Evolutionary conservation across 768 basidiomycete genomes (phyloP).

Genomic region (Amanita exitialis): DNA sequence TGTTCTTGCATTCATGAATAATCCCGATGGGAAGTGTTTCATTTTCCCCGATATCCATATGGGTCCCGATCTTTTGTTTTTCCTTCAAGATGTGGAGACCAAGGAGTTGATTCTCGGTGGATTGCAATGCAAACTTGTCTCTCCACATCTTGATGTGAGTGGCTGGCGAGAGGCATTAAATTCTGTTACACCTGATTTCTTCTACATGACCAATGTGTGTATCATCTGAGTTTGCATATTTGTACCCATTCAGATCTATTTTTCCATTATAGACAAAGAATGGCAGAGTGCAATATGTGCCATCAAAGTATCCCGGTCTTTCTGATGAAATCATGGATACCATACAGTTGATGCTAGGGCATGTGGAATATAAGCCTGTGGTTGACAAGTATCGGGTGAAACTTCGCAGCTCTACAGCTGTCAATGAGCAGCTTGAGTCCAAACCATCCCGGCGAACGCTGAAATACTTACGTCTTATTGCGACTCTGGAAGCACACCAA

Average conservation of each 20-base stretch:
- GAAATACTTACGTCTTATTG: constrained; percentile 2
- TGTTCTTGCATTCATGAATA: too few relatives aligned
- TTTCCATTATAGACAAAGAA: constrained; percentile 6
- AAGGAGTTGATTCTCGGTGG: too few relatives aligned
- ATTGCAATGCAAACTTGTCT: too few relatives aligned
- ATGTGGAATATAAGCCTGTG: constrained; percentile 4
- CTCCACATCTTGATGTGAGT: too few relatives aligned
- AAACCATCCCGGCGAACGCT: background rate
- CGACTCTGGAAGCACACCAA: constrained; percentile 3
- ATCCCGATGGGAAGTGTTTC: too few relatives aligned
- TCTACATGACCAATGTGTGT: constrained; percentile 6
- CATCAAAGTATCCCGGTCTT: constrained; percentile 5
- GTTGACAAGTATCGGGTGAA: constrained; percentile 7
- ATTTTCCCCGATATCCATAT: too few relatives aligned
- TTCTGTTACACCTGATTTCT: constrained; percentile 6
- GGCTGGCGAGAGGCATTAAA: too few relatives aligned
- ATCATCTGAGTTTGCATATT: background rate
- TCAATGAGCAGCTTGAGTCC: background rate
- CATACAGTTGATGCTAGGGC: constrained; percentile 5
- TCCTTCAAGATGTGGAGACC: too few relatives aligned
- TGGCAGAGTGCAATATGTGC: constrained; percentile 6
- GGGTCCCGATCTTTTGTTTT: too few relatives aligned
- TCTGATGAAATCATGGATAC: background rate
- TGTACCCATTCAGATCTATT: constrained; percentile 1
- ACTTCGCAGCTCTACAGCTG: constrained; percentile 7